phyloP scores from a whole-genome alignment of 495 filamentous ascomycete species.

The Clavariopsis aquatica region DNA sequence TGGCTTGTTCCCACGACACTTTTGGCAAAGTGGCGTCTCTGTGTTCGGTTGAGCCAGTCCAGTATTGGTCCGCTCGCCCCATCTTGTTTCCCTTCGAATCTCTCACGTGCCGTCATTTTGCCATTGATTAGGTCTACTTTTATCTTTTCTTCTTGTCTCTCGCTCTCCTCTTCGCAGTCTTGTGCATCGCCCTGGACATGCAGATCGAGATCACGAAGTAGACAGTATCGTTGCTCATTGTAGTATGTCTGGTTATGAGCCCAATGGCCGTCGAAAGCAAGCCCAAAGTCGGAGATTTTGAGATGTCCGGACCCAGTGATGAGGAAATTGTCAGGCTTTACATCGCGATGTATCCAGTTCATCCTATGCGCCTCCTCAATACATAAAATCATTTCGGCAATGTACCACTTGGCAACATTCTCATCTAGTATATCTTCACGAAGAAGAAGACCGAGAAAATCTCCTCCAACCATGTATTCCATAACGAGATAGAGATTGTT shows the following conservation, averaged over 20 bases:
- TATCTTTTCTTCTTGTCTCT: conserved; percentile 52
- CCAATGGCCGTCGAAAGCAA: conserved; percentile 95
- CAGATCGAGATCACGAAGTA: conserved; percentile 75
- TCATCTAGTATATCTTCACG: conserved; percentile 79
- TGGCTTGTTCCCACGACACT: conserved; percentile 96
- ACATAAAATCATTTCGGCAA: conserved; percentile 93
- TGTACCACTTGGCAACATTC: conserved; percentile 75
- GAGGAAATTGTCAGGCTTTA: conserved; percentile 96
- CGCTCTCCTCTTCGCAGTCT: conserved; percentile 61
- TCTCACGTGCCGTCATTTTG: conserved; percentile 54
- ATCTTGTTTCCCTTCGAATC: conserved; percentile 30
- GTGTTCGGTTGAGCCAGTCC: conserved; percentile 74
- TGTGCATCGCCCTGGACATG: conserved; percentile 71
- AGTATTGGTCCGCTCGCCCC: conserved; percentile 51
- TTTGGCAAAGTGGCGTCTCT: conserved; percentile 71
- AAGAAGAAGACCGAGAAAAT: conserved; percentile 84
- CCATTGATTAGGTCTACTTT: conserved; percentile 52
- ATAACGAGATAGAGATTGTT: conserved; percentile 86
- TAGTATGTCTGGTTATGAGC: conserved; percentile 84
- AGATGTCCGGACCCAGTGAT: conserved; percentile 85
- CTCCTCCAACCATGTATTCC: conserved; percentile 96
- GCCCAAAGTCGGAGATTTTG: conserved; percentile 92
- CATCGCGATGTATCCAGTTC: conserved; percentile 87
- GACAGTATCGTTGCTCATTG: conserved; percentile 73
- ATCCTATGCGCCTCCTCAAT: conserved; percentile 89